Conservation (phyloP, 495 filamentous ascomycete species). For the Xylaria flabelliformis region DNA sequence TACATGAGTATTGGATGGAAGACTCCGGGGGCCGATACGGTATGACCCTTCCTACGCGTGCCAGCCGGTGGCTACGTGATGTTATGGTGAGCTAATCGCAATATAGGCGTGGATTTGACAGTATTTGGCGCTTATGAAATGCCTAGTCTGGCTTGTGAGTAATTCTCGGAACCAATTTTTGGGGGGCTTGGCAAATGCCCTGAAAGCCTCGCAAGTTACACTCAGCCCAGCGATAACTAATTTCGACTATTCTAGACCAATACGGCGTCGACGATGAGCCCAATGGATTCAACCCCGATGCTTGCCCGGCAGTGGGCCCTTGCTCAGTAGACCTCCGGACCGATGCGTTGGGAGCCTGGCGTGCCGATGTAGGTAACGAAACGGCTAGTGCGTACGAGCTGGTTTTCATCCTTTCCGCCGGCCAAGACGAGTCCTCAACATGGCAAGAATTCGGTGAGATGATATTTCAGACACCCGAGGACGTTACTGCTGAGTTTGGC, state of each 20-base stretch:
- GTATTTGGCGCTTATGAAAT: constrained; percentile 50
- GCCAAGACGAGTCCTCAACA: constrained; percentile 52
- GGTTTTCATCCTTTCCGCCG: constrained; percentile 51
- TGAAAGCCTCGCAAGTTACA: not conserved
- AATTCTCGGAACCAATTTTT: not conserved
- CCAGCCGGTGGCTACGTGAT: no score
- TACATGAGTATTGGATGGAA: constrained; percentile 57
- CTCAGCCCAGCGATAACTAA: not conserved
- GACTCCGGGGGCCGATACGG: constrained; percentile 51
- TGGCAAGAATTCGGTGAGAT: constrained; percentile 56
- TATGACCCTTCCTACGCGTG: not conserved
- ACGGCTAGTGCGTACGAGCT: constrained; percentile 45
- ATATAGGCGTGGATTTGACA: constrained; percentile 46
- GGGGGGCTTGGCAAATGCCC: not conserved
- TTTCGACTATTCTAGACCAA: constrained; percentile 23
- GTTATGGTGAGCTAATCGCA: not conserved
- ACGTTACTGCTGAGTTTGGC: constrained; percentile 48
- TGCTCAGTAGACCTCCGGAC: constrained; percentile 48
- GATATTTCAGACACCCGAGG: constrained; percentile 45
- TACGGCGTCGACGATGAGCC: constrained; percentile 46
- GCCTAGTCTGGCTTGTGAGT: constrained; percentile 38
- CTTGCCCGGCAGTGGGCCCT: constrained; percentile 39
- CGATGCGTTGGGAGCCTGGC: constrained; percentile 49
- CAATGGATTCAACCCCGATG: constrained; percentile 43
- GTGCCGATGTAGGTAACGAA: constrained; percentile 46